Evolutionary conservation across 2,329 filamentous ascomycete genomes (phyloP), one percentile per base, ranked within the genome.

Genomic region (Monilinia fructigena): DNA sequence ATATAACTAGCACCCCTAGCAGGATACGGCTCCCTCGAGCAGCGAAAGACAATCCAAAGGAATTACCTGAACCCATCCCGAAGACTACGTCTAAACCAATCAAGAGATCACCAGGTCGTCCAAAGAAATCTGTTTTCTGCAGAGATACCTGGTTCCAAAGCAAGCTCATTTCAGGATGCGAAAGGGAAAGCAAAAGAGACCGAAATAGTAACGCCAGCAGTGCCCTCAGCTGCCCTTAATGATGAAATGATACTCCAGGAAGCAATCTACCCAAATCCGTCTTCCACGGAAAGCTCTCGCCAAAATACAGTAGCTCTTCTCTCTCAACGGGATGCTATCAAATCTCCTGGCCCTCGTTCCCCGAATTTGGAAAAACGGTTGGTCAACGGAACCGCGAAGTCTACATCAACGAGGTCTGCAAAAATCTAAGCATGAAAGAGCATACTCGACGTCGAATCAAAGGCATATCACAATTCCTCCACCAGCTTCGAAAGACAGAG

Each of bases 241-340:
- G 42, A 65, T n/a, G 4, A 64, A 45, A 67, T 65, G 18, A 54
- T 67, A 54, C 28, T n/a, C 28, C 64, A 66, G 48, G 64, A 66
- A 63, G 58, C 64, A 66, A 31, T n/a, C 14, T 55, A 66, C 14
- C 64, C 50, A 14, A 67, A 58, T 26, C 52, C 61, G 16, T 67
- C 45, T 42, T 64, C 53, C 14, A 65, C 47, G 23, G 52, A 59
- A 26, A 58, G 53, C 42, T 58, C 54, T 35, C 45, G 56, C 26
- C 64, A 11, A n/a, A 59, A 58, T 35, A 64, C 64, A 11, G 58
- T 50, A 23, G 52, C 26, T 50, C 38, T 55, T 16, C 45, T 62
- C 18, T 66, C 64, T 42, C 31, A 63, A 55, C 55, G 38, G 58
- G 52, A 48, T 18, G 20, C 53, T 31, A 20, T 10, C 35, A 14